Conservation (phyloP, 768 basidiomycete species). For the Panellus pusillus region DNA sequence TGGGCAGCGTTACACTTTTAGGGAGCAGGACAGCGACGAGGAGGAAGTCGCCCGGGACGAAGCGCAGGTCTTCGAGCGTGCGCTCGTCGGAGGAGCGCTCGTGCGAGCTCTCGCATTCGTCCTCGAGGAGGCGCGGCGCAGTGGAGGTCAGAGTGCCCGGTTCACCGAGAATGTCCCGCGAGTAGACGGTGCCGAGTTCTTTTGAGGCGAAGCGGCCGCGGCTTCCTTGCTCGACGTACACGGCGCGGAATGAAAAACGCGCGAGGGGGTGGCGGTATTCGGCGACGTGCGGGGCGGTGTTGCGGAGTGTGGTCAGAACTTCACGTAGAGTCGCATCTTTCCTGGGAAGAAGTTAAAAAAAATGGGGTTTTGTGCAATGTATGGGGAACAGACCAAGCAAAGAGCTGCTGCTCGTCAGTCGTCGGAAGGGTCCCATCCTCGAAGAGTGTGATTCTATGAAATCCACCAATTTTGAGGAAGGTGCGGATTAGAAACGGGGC, state of each 20-base stretch:
- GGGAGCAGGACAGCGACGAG: slow-evolving; percentile 75
- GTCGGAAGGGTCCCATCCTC: slow-evolving; percentile 77
- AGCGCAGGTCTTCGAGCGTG: slow-evolving; percentile 76
- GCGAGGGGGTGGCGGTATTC: slow-evolving; percentile 84
- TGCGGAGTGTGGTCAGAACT: slow-evolving; percentile 74
- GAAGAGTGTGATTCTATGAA: slow-evolving; percentile 72
- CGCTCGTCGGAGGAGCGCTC: slow-evolving; percentile 55
- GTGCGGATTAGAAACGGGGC: slow-evolving; percentile 80
- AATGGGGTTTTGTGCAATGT: not conserved
- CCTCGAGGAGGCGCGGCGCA: slow-evolving; percentile 63
- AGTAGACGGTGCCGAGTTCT: slow-evolving; percentile 80
- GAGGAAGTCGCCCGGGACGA: slow-evolving; percentile 80
- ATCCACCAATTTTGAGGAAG: slow-evolving; percentile 79
- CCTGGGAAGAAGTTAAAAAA: slow-evolving; percentile 39
- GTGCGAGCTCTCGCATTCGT: slow-evolving; percentile 34
- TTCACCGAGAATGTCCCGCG: slow-evolving; percentile 82
- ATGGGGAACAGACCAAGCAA: slow-evolving; percentile 59
- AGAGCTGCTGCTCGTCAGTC: slow-evolving; percentile 80
- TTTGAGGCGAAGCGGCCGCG: slow-evolving; percentile 74
- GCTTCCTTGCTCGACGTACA: slow-evolving; percentile 73
- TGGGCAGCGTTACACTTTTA: slow-evolving; percentile 55
- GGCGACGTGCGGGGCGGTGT: slow-evolving; percentile 60
- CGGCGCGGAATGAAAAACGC: slow-evolving; percentile 76
- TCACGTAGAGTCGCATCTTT: slow-evolving; percentile 82
- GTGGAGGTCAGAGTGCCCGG: slow-evolving; percentile 59